Conservation (phyloP, 495 filamentous ascomycete species). For the Hyaloscypha variabilis region DNA sequence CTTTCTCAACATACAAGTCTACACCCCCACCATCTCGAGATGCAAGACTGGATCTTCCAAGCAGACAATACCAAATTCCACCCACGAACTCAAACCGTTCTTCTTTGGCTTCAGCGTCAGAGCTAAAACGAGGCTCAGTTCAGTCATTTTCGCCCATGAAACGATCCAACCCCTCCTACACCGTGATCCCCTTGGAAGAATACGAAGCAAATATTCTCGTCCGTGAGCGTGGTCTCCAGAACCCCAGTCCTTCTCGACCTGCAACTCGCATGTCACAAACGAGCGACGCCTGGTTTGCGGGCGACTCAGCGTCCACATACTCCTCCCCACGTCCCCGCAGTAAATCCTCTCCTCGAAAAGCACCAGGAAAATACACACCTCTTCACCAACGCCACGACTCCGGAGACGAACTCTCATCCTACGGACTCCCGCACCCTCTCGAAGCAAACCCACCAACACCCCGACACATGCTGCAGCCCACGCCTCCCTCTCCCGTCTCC, state of each 20-base stretch:
- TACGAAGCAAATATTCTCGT: background rate
- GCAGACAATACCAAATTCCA: conserved; percentile 49
- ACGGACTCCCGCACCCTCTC: conserved; percentile 45
- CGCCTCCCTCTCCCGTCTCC: conserved; percentile 32
- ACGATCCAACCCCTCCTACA: conserved; percentile 34
- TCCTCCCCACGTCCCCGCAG: conserved; percentile 52
- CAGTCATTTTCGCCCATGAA: conserved; percentile 36
- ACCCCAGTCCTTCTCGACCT: background rate
- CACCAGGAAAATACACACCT: conserved; percentile 42
- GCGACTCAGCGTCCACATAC: conserved; percentile 42
- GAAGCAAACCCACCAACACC: conserved; percentile 42
- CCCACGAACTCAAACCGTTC: conserved; percentile 44
- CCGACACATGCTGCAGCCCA: conserved; percentile 5
- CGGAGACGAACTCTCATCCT: conserved; percentile 36
- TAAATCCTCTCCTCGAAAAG: conserved; percentile 46
- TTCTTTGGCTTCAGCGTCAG: conserved; percentile 33
- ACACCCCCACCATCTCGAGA: conserved; percentile 43
- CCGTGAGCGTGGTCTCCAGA: background rate
- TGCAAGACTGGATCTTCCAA: conserved; percentile 52
- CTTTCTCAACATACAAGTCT: conserved; percentile 46
- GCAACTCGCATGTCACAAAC: conserved; percentile 23
- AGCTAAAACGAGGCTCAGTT: conserved; percentile 45
- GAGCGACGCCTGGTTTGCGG: conserved; percentile 58
- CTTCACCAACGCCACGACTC: conserved; percentile 50
- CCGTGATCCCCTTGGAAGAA: conserved; percentile 29